These are phyloP conservation scores for Backusella tarrabulga DNA, from an alignment of 192 early-diverging fungal genomes.

Conservation along the genomic window DNA sequence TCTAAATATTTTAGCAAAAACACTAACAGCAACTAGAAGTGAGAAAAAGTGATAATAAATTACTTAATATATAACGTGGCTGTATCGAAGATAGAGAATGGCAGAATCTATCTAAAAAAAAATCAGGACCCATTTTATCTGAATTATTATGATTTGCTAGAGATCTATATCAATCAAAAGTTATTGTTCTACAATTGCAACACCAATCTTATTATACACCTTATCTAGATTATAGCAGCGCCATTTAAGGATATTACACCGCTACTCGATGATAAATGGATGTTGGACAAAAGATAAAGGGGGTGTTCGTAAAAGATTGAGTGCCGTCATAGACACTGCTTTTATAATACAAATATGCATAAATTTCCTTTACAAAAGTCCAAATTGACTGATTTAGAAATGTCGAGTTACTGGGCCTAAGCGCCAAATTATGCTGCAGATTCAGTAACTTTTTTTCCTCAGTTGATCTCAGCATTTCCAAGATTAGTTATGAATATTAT, in stretches of 20 bases:
- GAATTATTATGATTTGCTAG: background rate
- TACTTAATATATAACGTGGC: background rate
- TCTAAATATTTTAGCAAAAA: background rate
- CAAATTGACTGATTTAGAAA: too few relatives aligned
- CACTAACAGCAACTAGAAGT: background rate
- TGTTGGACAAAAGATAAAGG: background rate
- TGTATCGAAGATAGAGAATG: background rate
- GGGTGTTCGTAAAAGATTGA: background rate
- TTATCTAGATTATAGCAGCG: background rate
- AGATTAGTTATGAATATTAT: too few relatives aligned
- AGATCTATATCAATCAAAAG: background rate
- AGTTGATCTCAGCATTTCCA: too few relatives aligned
- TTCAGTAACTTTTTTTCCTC: too few relatives aligned
- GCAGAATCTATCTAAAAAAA: background rate
- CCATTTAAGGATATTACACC: background rate
- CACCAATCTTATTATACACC: background rate
- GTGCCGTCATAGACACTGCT: too few relatives aligned
- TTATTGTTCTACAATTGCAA: background rate
- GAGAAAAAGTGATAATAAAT: background rate
- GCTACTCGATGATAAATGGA: background rate
- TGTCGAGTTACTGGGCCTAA: too few relatives aligned
- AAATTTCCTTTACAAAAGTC: too few relatives aligned
- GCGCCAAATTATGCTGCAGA: too few relatives aligned
- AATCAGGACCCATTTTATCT: background rate
- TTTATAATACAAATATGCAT: too few relatives aligned